A percentile compares a stretch with the other conserved stretches of the same genome.
These are phyloP conservation scores for Serendipita sp. DNA, from an alignment of 768 basidiomycete genomes.

Conservation along the genomic window DNA sequence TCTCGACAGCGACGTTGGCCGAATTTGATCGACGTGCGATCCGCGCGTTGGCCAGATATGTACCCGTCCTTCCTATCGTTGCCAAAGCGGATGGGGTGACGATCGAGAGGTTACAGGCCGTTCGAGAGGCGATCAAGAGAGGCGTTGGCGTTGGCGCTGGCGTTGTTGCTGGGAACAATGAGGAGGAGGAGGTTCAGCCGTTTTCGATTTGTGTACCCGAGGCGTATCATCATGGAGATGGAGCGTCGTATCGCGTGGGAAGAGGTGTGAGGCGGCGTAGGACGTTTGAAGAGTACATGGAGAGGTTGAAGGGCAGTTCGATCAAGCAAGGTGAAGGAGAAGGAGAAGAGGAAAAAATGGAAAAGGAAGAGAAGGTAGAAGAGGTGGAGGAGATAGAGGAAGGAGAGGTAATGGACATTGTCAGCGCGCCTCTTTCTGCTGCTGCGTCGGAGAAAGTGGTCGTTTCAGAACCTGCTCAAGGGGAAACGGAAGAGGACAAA, in stretches of 20 bases:
- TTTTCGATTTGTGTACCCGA: slow-evolving; percentile 76
- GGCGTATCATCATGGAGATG: slow-evolving; percentile 70
- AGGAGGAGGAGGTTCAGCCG: slow-evolving; percentile 30
- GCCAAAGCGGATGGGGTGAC: neutral
- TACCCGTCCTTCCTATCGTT: neutral
- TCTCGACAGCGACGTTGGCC: no score
- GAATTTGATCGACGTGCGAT: neutral
- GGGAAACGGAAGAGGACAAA: no score
- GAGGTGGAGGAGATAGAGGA: no score
- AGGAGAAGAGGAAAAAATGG: no score
- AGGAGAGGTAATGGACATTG: no score
- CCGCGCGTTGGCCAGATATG: neutral
- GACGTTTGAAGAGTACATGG: neutral
- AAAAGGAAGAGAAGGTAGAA: no score
- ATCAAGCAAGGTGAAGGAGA: no score
- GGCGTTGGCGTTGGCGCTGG: neutral
- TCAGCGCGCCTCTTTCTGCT: no score
- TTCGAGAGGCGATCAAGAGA: neutral
- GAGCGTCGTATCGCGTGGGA: slow-evolving; percentile 22
- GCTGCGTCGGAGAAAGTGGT: no score
- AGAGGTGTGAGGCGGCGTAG: neutral
- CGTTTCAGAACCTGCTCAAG: no score
- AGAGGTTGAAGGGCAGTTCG: neutral
- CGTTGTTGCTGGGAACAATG: neutral
- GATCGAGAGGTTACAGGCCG: neutral